phyloP scores from a whole-genome alignment of 768 basidiomycete genomes.

The Russula compacta region DNA sequence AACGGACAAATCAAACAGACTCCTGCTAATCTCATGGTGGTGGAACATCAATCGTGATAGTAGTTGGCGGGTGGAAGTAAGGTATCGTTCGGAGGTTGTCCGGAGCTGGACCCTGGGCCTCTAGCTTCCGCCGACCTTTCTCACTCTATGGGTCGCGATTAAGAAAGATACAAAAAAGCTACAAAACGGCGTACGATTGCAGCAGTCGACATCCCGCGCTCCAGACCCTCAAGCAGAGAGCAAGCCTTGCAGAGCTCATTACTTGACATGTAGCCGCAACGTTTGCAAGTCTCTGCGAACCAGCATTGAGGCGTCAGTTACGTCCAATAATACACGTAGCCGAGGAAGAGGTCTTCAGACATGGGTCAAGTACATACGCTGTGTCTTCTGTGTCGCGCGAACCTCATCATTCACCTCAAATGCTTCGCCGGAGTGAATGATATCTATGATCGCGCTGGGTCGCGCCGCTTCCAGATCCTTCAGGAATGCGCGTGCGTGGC shows the following conservation, averaged over 20 bases:
- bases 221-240: slow-evolving; percentile 80
- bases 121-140: slow-evolving; percentile 53
- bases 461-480: slow-evolving; percentile 93
- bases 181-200: slow-evolving; percentile 37
- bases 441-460: slow-evolving; percentile 63
- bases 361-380: slow-evolving; percentile 48
- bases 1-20: neutral
- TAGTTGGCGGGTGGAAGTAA: slow-evolving; percentile 40
- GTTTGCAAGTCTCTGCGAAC: slow-evolving; percentile 68
- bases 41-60: slow-evolving; percentile 23
- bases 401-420: slow-evolving; percentile 81
- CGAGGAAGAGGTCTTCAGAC: neutral
- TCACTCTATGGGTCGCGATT: slow-evolving; percentile 42
- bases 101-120: slow-evolving; percentile 48
- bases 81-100: slow-evolving; percentile 74
- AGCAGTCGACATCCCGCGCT: slow-evolving; percentile 53
- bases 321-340: neutral
- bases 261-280: slow-evolving; percentile 94
- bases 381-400: slow-evolving; percentile 72
- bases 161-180: neutral
- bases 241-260: slow-evolving; percentile 97
- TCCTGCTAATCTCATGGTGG: neutral
- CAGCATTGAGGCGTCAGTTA: neutral
- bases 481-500: slow-evolving; percentile 87
- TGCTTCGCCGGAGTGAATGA: slow-evolving; percentile 92